A percentile compares a stretch with the other conserved stretches of the same genome.
Evolutionary conservation across 2,329 filamentous ascomycete genomes (phyloP).

Genomic region (Microcera coccophila): DNA sequence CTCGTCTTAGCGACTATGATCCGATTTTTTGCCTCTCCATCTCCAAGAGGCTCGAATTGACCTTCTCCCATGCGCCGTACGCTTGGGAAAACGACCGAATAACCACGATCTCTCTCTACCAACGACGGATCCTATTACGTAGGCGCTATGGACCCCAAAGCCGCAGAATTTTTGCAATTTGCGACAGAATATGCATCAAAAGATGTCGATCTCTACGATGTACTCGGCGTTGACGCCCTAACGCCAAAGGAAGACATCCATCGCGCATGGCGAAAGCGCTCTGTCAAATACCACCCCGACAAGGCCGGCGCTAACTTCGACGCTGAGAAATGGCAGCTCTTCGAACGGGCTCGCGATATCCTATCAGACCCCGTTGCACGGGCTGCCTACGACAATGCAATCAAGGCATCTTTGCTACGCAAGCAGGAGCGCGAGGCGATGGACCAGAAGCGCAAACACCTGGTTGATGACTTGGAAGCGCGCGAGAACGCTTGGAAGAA

Average conservation of each 20-base stretch:
- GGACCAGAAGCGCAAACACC: conserved; percentile 65
- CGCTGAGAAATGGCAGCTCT: conserved; percentile 75
- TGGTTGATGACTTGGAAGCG: conserved; percentile 83
- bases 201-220: conserved; percentile 71
- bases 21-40: too few species aligned
- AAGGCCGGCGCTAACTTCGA: conserved; percentile 75
- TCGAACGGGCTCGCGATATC: conserved; percentile 83
- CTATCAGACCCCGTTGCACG: conserved; percentile 68
- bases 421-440: conserved; percentile 69
- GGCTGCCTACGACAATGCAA: conserved; percentile 71
- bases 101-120: too few species aligned
- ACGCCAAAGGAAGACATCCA: conserved; percentile 70
- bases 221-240: conserved; percentile 64
- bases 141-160: conserved; percentile 32
- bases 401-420: conserved; percentile 66
- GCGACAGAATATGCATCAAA: conserved; percentile 58
- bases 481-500: conserved; percentile 65
- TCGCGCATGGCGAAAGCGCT: conserved; percentile 77
- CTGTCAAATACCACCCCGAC: conserved; percentile 91
- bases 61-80: too few species aligned
- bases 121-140: neutral
- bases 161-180: conserved; percentile 49
- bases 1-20: too few species aligned
- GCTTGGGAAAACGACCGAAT: too few species aligned
- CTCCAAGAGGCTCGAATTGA: too few species aligned